Conservation (phyloP, 2,329 filamentous ascomycete genomes). For the Diaporthe citri region DNA sequence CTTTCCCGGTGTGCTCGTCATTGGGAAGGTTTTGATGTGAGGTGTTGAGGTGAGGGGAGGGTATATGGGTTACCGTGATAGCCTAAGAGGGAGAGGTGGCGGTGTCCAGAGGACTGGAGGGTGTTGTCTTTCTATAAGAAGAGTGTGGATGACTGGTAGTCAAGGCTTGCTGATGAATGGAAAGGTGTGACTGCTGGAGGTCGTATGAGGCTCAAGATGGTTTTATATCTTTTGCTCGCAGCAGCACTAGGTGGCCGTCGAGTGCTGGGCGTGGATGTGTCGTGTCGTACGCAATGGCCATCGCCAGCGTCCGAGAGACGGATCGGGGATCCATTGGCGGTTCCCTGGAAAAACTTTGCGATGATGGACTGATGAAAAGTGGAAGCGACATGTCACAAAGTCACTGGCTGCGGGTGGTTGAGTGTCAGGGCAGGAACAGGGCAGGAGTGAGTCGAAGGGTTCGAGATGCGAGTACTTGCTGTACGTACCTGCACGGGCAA, state of each 20-base stretch:
- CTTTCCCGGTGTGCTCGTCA: slow-evolving; percentile 37
- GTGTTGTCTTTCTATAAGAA: background rate
- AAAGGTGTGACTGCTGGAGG: background rate
- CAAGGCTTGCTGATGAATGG: slow-evolving; percentile 14
- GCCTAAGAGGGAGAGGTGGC: background rate
- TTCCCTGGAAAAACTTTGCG: slow-evolving; percentile 36
- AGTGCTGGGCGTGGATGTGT: background rate
- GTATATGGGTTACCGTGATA: background rate
- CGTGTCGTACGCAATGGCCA: slow-evolving; percentile 22
- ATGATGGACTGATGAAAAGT: slow-evolving; percentile 41
- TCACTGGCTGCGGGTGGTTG: slow-evolving; percentile 16
- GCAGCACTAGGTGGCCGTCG: background rate
- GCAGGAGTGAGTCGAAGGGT: background rate
- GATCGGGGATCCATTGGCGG: slow-evolving; percentile 32
- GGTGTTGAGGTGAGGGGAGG: background rate
- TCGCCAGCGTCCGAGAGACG: slow-evolving; percentile 35
- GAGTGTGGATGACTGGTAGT: background rate
- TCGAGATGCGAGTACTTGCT: background rate
- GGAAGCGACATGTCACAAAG: slow-evolving; percentile 39
- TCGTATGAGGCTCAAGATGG: slow-evolving; percentile 30
- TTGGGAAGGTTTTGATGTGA: slow-evolving; percentile 25
- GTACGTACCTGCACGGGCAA: background rate
- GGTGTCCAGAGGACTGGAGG: slow-evolving; percentile 20
- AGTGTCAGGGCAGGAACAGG: slow-evolving; percentile 24
- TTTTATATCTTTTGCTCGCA: slow-evolving; percentile 33